Percentiles rank a stretch among this genome's conserved stretches.
Evolutionary conservation across 176 grass and related monocot genomes (phyloP).

Genomic region (Leersia perrieri): DNA sequence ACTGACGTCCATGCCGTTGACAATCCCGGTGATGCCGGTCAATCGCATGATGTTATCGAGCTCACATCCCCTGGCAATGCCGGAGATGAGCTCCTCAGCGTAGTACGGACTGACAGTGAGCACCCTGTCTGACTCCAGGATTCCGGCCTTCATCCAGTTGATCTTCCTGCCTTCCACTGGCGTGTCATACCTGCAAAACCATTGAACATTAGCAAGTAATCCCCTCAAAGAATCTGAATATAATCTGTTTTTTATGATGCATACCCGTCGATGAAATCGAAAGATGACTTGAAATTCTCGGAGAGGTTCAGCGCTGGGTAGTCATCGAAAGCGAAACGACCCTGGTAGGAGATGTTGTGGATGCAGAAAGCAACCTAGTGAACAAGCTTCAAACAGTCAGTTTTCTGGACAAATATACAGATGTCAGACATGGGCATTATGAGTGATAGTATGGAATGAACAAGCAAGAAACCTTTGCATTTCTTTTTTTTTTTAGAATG

Average conservation of each 20-base stretch:
- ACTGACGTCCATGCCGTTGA: constrained; percentile 92
- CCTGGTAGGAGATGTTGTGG: constrained; percentile 97
- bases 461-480: too few species aligned
- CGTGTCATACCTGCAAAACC: constrained; percentile 62
- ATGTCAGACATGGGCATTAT: not conserved
- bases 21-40: constrained; percentile 68
- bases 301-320: constrained; percentile 69
- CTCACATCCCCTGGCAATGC: constrained; percentile 71
- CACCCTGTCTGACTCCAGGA: constrained; percentile 55
- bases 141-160: constrained; percentile 96
- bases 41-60: constrained; percentile 61
- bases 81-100: constrained; percentile 83
- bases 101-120: constrained; percentile 91
- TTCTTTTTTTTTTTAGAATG: too few species aligned
- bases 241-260: not conserved
- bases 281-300: constrained; percentile 45
- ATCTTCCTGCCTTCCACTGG: constrained; percentile 89
- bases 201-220: not conserved
- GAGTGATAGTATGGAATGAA: not conserved
- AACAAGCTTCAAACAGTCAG: not conserved
- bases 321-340: constrained; percentile 58
- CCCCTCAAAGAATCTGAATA: not conserved
- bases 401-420: constrained; percentile 4
- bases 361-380: constrained; percentile 91
- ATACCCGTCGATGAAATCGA: constrained; percentile 59